Conservation (phyloP, 192 early-diverging fungal genomes). For the Coemansia sp. region DNA sequence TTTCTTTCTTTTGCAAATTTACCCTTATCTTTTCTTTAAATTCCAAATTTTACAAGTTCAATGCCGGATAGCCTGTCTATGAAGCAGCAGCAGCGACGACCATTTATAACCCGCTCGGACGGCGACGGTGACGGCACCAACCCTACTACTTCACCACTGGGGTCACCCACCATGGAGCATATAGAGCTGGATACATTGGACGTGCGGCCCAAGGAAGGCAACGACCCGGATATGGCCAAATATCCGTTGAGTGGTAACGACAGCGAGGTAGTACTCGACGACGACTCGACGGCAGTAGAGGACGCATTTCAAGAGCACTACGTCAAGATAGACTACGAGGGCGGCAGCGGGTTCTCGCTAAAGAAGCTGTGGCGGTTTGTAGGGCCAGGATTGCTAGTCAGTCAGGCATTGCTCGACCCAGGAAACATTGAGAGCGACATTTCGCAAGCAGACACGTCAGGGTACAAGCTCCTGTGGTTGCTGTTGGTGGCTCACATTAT, state of each 20-base stretch:
- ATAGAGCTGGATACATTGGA: background rate
- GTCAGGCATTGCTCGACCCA: constrained; percentile 71
- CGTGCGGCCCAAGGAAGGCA: background rate
- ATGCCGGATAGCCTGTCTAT: constrained; percentile 41
- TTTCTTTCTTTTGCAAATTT: background rate
- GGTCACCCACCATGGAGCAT: background rate
- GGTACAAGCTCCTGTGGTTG: constrained; percentile 68
- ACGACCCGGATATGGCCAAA: background rate
- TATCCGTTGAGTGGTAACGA: background rate
- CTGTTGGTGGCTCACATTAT: constrained; percentile 65
- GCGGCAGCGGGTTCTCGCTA: constrained; percentile 55
- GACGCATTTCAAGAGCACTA: constrained; percentile 40
- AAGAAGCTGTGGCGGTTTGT: constrained; percentile 65
- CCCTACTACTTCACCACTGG: background rate
- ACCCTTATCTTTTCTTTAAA: background rate
- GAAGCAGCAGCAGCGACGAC: constrained; percentile 23
- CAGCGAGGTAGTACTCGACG: constrained; percentile 29
- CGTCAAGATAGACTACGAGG: constrained; percentile 42
- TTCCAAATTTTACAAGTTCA: background rate
- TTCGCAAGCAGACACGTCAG: constrained; percentile 65
- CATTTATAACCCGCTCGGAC: background rate
- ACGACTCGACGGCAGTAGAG: constrained; percentile 36
- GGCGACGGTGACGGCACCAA: background rate
- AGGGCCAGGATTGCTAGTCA: constrained; percentile 63
- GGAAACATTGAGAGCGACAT: constrained; percentile 77